Percentiles rank a stretch among this genome's conserved stretches.
These are phyloP conservation scores for Diplosphaera chodatii DNA, from an alignment of 139 green algal genomes.

Conservation along the genomic window DNA sequence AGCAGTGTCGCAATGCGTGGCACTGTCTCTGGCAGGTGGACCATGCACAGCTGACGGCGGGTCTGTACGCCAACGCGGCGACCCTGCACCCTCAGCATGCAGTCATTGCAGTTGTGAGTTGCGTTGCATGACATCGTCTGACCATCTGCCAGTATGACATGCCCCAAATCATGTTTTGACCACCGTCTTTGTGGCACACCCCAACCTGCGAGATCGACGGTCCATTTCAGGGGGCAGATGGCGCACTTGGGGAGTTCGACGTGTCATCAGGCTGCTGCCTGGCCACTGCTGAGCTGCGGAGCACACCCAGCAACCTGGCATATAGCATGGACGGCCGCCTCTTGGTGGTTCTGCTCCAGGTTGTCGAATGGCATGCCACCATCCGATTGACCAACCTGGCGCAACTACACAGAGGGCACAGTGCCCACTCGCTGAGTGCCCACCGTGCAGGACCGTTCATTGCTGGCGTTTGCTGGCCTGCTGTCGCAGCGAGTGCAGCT, in stretches of 20 bases:
- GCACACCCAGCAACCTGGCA: not conserved
- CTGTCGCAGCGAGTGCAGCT: not conserved
- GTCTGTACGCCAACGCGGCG: not conserved
- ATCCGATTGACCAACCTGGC: no score
- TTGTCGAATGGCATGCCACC: no score
- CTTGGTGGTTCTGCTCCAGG: not conserved
- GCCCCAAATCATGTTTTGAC: no score
- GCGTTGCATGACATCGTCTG: not conserved
- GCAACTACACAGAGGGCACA: no score
- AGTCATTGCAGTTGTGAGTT: not conserved
- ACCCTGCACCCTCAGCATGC: not conserved
- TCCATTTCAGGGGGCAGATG: not conserved
- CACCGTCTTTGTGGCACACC: no score
- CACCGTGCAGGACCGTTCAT: not conserved
- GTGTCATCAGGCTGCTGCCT: not conserved
- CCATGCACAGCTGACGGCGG: not conserved
- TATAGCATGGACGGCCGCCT: not conserved
- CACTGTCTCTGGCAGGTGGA: not conserved
- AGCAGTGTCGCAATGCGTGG: no score
- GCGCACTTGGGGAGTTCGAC: not conserved
- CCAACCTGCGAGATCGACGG: no score
- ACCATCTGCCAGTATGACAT: no score
- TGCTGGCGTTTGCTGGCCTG: not conserved
- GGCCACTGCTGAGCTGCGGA: not conserved
- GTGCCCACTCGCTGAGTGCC: no score